Conservation (phyloP, 345 rosid species). For the Fremontodendron californicum region DNA sequence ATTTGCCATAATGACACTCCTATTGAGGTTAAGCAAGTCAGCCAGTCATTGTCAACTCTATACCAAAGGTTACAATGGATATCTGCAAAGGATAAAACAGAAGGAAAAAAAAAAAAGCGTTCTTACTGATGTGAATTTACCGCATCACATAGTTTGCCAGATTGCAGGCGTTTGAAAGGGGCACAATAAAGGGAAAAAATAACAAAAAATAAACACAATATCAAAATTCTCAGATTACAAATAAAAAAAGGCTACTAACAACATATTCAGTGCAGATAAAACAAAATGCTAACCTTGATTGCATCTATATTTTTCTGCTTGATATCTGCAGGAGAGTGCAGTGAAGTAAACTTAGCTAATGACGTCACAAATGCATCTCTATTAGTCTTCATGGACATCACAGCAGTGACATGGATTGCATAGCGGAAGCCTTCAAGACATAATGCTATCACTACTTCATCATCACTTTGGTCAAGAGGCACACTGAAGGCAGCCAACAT, state of each 20-base stretch:
- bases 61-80: not conserved
- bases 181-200: not conserved
- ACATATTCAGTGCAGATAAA: not conserved
- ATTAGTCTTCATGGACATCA: conserved; percentile 97
- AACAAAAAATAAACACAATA: not conserved
- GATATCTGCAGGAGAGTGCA: conserved; percentile 97
- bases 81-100: not conserved
- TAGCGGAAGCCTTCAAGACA: conserved; percentile 91
- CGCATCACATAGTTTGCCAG: not conserved
- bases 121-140: not conserved
- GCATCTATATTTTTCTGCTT: conserved; percentile 88
- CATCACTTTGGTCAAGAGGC: conserved; percentile 97
- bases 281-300: conserved; percentile 61
- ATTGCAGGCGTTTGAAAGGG: not conserved
- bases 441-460: conserved; percentile 70
- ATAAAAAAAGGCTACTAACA: not conserved
- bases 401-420: conserved; percentile 96
- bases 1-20: not conserved
- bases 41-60: too few relatives aligned
- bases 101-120: not conserved
- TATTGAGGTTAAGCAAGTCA: too few relatives aligned
- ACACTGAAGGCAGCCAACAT: conserved; percentile 99
- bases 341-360: conserved; percentile 92
- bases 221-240: not conserved
- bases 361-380: conserved; percentile 99